Base-by-base conservation (phyloP, 2,329 filamentous ascomycete species). In the Ascochyta koolunga region DNA sequence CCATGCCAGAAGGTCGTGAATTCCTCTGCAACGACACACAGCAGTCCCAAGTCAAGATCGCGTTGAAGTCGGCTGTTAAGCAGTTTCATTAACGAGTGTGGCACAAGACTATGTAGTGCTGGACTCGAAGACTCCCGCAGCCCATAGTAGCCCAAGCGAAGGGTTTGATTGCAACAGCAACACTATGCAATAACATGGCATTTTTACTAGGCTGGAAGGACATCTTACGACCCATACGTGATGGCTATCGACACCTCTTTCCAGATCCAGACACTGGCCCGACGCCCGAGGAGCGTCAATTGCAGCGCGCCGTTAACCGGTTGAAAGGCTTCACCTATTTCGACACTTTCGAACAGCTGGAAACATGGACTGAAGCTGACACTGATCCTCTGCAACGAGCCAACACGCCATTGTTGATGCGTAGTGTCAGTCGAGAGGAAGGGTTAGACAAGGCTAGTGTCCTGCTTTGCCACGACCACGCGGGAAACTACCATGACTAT, bases 401-500 rank as follows among this genome's bases (percentile, higher is more conserved):
- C 21, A 78, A 77, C 41, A 77, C 69, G 3, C 76, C 76, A 7
- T 55, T 77, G 3, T 51, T 77, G 15, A 53, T 11, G 18, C 67
- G 69, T 9, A 36, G 49, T 5, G 13, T 49, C 11, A 32, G 38
- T 1, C 11, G 38, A 10, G 21, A 35, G 11, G 37, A 39, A 15
- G 21, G 6, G 9, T 16, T 40, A 19, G 47, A 22, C 5, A 70
- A 65, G 25, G 56, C 71, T 16, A 64, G 58, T 24, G 45, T 75
- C 11, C 62, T 74, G 3, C 56, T 78, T n/a, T 73, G 75, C 31
- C 73, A 76, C 44, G 76, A 76, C 53, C 74, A 71, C 42, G 61
- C 71, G 24, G 78, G 78, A 5, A 77, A 76, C 40, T 80, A 80
- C 58, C 77, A 79, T 41, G 69, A 73, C 11, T 78, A 78, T 25